Base-by-base conservation (phyloP, 176 grass and related monocot species). In the Carex pumila region DNA sequence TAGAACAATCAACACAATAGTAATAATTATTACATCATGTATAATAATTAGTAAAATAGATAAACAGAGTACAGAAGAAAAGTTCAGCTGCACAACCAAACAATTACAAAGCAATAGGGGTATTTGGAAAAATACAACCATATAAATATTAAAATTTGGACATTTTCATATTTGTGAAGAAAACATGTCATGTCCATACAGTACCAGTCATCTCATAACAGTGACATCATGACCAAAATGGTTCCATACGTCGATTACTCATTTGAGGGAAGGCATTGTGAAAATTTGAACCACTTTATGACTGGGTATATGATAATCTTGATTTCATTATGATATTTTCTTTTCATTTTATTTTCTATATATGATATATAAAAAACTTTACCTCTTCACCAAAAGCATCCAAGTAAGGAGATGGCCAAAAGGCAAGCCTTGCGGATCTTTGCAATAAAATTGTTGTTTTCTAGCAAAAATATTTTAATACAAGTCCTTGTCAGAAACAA, bases 301-400 rank as follows among this genome's bases (percentile, higher is more conserved):
- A 78, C 29, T 34, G 73, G 11, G 52, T 57, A 75, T 56, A 57
- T 32, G 13, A 32, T 50, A 50, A 70, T 70, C 12, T 52, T 32
- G 25, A 34, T 56, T 78, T 32, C 32, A 57, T 30, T 32, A 12
- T 57, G 14, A 32, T 2, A 32, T 34, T 53, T 78, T 78, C 29
- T 57, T 65, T 29, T 65, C 12, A 61, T 45, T 65, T 78, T 9
- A 0, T 43, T n/a, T 54, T 77, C 15, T 61, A 63, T 57, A 61
- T 5, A 29, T 61, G n/a, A 62, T 61, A 74, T 49, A 71, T 7
- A 17, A 30, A 47, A 43, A 70, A 21, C n/a, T 39, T 71, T 98
- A 99, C 97, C 97, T 99, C 97, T 86, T 99, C 97, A 19, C 97
- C 97, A 6, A 99, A 99, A 31, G 85, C 88, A 67, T 99, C 97